Percentiles rank a stretch among this genome's conserved stretches.
phyloP scores from a whole-genome alignment of 495 filamentous ascomycete genomes.

The Penicillium ochrochloron region DNA sequence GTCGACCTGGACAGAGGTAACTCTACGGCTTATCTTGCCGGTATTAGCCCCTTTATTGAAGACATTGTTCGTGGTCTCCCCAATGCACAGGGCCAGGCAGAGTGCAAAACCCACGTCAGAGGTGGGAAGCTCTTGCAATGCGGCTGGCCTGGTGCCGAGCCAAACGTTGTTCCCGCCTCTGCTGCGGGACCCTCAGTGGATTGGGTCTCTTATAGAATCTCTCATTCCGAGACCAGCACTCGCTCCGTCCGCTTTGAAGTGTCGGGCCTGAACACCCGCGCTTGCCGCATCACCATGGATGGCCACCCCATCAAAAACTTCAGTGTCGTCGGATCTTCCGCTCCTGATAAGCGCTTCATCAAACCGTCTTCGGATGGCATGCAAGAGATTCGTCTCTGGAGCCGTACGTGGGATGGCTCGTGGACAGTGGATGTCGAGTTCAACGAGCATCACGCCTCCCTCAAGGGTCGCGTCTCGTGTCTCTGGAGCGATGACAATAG shows the following conservation, averaged over 20 bases:
- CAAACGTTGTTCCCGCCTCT: conserved; percentile 53
- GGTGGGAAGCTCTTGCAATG: conserved; percentile 62
- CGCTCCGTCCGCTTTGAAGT: conserved; percentile 55
- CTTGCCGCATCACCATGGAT: conserved; percentile 54
- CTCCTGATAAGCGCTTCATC: conserved; percentile 57
- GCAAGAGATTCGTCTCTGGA: conserved; percentile 68
- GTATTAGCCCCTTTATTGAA: conserved; percentile 72
- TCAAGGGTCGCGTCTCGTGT: conserved; percentile 77
- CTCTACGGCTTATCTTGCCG: conserved; percentile 70
- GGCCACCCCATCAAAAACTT: conserved; percentile 63
- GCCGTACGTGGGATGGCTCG: conserved; percentile 70
- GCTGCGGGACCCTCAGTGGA: conserved; percentile 46
- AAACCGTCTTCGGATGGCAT: conserved; percentile 56
- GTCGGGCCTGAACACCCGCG: conserved; percentile 67
- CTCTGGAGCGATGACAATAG: conserved; percentile 87
- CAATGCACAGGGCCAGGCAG: conserved; percentile 62
- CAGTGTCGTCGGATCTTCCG: conserved; percentile 59
- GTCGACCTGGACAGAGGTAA: conserved; percentile 75
- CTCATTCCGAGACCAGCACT: conserved; percentile 47
- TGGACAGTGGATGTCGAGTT: conserved; percentile 82
- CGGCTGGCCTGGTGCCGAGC: conserved; percentile 69
- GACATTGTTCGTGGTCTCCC: conserved; percentile 70
- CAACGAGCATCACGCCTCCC: conserved; percentile 45
- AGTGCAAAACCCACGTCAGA: conserved; percentile 20
- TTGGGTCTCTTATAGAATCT: conserved; percentile 68